phyloP scores from a whole-genome alignment of 2,329 filamentous ascomycete genomes.

The Dactylellina sp. region DNA sequence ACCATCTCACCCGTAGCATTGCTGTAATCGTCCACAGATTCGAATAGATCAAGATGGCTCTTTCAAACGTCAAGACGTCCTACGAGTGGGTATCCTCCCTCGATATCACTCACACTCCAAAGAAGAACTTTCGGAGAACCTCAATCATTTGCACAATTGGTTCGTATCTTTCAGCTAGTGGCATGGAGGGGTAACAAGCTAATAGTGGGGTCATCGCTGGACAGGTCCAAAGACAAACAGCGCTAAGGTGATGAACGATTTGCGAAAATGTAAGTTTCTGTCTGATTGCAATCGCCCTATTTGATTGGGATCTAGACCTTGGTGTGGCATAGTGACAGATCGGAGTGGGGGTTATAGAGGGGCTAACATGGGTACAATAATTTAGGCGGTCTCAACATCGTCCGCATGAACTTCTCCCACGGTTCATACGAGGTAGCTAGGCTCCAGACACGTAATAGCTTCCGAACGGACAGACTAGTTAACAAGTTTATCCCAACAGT shows the following conservation, averaged over 20 bases:
- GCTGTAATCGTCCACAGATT: too few relatives aligned
- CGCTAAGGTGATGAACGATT: conserved; percentile 93
- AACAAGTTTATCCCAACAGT: conserved; percentile 67
- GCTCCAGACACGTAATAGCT: conserved; percentile 17
- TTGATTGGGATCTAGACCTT: neutral
- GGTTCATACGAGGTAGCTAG: conserved; percentile 79
- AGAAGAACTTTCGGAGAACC: conserved; percentile 91
- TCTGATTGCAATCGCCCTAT: neutral
- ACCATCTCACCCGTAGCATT: conserved; percentile 15
- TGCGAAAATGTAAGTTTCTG: conserved; percentile 73
- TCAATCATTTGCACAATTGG: conserved; percentile 99
- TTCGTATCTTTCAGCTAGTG: conserved; percentile 62
- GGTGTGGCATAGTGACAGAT: conserved; percentile 11
- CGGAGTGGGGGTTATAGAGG: conserved; percentile 43
- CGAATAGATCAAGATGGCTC: conserved; percentile 41
- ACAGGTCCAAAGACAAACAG: conserved; percentile 96
- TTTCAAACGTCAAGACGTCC: conserved; percentile 57
- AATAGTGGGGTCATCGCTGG: conserved; percentile 17
- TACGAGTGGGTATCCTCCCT: conserved; percentile 77
- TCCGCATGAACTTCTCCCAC: conserved; percentile 99
- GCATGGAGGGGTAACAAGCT: conserved; percentile 44
- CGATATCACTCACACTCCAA: conserved; percentile 87
- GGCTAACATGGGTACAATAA: conserved; percentile 56
- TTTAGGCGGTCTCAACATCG: conserved; percentile 88
- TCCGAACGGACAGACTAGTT: neutral